phyloP scores from a whole-genome alignment of 179 eudicot genomes.

The Actinidia polygama region DNA sequence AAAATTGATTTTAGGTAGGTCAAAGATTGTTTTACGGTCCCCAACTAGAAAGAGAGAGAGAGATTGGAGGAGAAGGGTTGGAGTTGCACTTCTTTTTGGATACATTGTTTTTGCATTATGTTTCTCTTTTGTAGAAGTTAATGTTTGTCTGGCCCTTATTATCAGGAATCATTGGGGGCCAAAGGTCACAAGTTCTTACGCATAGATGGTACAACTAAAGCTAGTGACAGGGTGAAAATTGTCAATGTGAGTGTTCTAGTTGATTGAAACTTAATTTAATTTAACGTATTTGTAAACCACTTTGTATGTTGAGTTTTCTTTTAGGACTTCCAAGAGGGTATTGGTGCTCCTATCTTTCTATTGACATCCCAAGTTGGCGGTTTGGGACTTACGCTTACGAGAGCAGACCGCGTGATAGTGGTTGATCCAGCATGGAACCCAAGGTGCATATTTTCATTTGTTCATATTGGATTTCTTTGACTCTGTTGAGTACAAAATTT shows the following conservation, averaged over 20 bases:
- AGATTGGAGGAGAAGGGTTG: background rate
- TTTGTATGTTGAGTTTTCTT: constrained; percentile 4
- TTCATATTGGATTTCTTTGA: background rate
- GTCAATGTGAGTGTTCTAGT: constrained; percentile 69
- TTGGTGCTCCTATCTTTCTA: constrained; percentile 84
- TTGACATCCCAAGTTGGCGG: constrained; percentile 99
- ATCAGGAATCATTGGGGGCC: constrained; percentile 66
- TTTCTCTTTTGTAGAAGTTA: background rate
- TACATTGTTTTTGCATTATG: background rate
- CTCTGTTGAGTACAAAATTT: background rate
- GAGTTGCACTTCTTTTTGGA: background rate
- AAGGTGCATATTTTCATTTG: constrained; percentile 49
- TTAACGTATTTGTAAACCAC: background rate
- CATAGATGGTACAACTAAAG: constrained; percentile 95
- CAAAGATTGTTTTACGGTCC: too few relatives aligned
- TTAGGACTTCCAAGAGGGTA: constrained; percentile 97
- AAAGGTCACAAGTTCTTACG: constrained; percentile 72
- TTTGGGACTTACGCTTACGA: constrained; percentile 93
- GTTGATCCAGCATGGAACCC: constrained; percentile 99
- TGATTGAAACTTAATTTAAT: background rate
- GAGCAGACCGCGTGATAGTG: constrained; percentile 96
- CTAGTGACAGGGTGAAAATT: constrained; percentile 74
- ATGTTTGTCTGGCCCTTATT: constrained; percentile 17
- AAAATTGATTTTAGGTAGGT: too few relatives aligned
- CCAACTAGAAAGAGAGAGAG: too few relatives aligned